Evolutionary conservation across 2,329 filamentous ascomycete genomes (phyloP), one percentile per base, ranked within the genome.

Genomic region (Dactylonectria estremocensis): DNA sequence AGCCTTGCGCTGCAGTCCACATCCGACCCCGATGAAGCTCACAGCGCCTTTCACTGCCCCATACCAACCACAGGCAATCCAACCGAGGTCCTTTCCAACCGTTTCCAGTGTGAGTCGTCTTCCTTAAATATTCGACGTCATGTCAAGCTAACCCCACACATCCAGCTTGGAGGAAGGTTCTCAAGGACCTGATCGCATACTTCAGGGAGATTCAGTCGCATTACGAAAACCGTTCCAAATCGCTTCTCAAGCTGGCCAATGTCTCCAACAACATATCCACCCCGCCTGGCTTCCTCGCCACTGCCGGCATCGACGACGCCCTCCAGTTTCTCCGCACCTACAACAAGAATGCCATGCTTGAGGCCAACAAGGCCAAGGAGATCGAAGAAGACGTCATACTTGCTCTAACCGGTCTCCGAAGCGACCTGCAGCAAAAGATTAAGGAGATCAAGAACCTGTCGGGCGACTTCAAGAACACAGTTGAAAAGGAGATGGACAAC

Each of bases 361-460:
- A 98, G 78, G 90, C 94, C 14, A 94, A 92, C 81, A 98, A 97
- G 82, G 94, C 95, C 2, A 91, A 89, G 64, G 95, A 97, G 69
- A 95, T 98, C 64, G 94, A 98, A 79, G 91, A 91, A 69, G 95
- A 98, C 77, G 95, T 99, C 53, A 94, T 98, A 70, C 86, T 93
- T 57, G 95, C 95, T 59, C 85, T 99, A 63, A 94, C 92, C 2
- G 95, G 95, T 1, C 84, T 99, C 61, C 87, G 96, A 65, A 95
- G 91, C 76, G 96, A 99, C 80, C 85, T 99, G 18, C 92, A 93
- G 69, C 94, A 97, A 80, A 99, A 99, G 84, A 97, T 97, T 81
- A 99, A 98, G 82, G 96, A 99, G 82, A 99, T 99, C 84, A 97
- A 97, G 83, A 92, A 91, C 72, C 85, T 99, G 16, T 93, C 94